Base-by-base conservation (phyloP, 805 yeast genomes). In the Candida pseudofarinosa region DNA sequence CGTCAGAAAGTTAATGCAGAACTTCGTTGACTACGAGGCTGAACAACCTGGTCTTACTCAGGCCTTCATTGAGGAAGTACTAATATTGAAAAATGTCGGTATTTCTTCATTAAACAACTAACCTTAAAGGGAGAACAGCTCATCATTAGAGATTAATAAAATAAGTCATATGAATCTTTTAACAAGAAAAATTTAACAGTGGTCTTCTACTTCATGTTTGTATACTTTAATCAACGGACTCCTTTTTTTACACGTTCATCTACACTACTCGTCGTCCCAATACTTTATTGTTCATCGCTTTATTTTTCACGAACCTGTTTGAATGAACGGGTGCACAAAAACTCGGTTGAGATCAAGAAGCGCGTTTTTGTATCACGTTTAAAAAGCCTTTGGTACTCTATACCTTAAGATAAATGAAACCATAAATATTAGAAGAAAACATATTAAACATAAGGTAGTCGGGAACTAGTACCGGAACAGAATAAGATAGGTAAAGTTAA, bases 61-160 rank as follows among this genome's bases (percentile, higher is more conserved):
- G 43, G 88, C 87, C 0, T 69, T 85, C 6, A 63, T 81, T 6
- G 88, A 85, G 58, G 91, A 85, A 55, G 61, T 83, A 14, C 33
- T 45, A 14, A 37, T 37, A 32, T 32, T 32, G 34, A 32, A 32
- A 15, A 32, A 32, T 15, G 17, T 32, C 7, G 34, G 34, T 15
- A 15, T 32, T 32, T n/a, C 34, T 13, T 32, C 31, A 26, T 8
- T 26, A 13, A 8, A 26, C 8, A 26, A 8, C 13, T 26, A n/a
- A n/a, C n/a, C n/a, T n/a, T n/a, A n/a, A n/a, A n/a, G n/a, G n/a
- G n/a, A n/a, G n/a, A n/a, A n/a, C n/a, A n/a, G n/a, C n/a, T n/a
- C n/a, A n/a, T n/a, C n/a, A n/a, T n/a, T n/a, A n/a, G n/a, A n/a
- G n/a, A n/a, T n/a, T n/a, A n/a, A n/a, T n/a, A n/a, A n/a, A n/a